Evolutionary conservation across 495 filamentous ascomycete species (phyloP), one percentile per base, ranked within the genome.

Genomic region (Daldinia vernicosa): DNA sequence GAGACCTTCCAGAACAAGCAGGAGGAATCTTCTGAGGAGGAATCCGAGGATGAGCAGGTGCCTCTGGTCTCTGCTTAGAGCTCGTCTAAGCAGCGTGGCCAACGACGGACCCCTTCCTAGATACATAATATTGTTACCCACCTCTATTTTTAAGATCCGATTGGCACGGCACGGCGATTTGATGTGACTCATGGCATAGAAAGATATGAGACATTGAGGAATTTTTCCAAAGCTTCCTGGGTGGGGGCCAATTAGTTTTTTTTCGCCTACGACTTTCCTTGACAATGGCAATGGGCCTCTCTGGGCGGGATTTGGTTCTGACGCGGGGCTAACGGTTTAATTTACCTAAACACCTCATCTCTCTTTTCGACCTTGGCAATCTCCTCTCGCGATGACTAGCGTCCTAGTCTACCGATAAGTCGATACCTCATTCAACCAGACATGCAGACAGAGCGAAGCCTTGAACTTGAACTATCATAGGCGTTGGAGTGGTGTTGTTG

Each of bases 41-140:
- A 80, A 69, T 55, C 43, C n/a, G 60, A 67, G 40, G 43, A 59
- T n/a, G 78, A 80, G 70, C 63, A 78, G 68, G 76, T 83, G 75
- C 82, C 81, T 45, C 66, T 84, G 62, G 70, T 80, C 54, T 55
- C 69, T 50, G 73, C 79, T 60, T 80, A 80, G 69, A 63, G 24
- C 28, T n/a, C n/a, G n/a, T n/a, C 55, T 43, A 43, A 30, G 56
- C n/a, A 32, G 63, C 45, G 53, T 59, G 40, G 22, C 59, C 62
- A 40, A 62, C 15, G 47, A 66, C 27, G 65, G 56, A 60, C 53
- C 37, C 24, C 32, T 60, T 58, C 50, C 32, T 53, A 39, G 30
- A 56, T 73, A 66, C 51, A 60, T 62, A 63, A 67, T 14, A 9
- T 66, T 66, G 40, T 57, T 32, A 55, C 55, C 54, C 57, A 35